A percentile compares a stretch with the other conserved stretches of the same genome.
phyloP scores from a whole-genome alignment of 2,329 filamentous ascomycete genomes.

The Tolypocladium tundrense region DNA sequence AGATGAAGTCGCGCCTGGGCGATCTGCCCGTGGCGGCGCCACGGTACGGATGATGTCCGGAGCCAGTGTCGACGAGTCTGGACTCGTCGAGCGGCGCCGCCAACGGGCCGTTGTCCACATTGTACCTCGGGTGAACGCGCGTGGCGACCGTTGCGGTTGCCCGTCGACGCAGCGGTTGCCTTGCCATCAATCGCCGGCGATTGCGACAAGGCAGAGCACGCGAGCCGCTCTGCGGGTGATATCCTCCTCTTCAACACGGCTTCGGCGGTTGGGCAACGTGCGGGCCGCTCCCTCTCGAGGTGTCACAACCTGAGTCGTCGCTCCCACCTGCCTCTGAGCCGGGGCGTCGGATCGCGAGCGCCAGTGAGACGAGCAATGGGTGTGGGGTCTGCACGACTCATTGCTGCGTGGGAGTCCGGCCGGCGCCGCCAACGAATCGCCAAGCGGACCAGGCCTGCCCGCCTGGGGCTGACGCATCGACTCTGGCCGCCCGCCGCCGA shows the following conservation, averaged over 20 bases:
- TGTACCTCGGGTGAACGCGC: not conserved
- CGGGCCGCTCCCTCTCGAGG: not conserved
- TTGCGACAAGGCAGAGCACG: not conserved
- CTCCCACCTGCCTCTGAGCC: not conserved
- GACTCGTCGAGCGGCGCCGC: not conserved
- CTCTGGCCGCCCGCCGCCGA: not conserved
- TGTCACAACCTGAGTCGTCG: not conserved
- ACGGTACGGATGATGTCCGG: not conserved
- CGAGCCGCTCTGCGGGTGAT: not conserved
- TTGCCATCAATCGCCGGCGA: not conserved
- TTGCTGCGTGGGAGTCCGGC: not conserved
- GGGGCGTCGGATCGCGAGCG: not conserved
- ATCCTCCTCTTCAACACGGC: not conserved
- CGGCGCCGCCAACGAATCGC: not conserved
- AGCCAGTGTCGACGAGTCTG: not conserved
- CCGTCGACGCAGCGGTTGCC: not conserved
- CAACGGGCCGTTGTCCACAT: not conserved
- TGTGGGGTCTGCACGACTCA: not conserved
- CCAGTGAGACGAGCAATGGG: not conserved
- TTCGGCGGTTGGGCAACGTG: not conserved
- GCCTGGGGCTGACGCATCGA: constrained; percentile 1
- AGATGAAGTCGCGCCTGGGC: not conserved
- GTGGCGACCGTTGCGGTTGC: not conserved
- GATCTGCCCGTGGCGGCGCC: not conserved
- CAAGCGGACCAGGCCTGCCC: not conserved